Percentiles rank a stretch among this genome's conserved stretches.
phyloP scores from a whole-genome alignment of 2,329 filamentous ascomycete genomes.

The Botrytis squamosa region DNA sequence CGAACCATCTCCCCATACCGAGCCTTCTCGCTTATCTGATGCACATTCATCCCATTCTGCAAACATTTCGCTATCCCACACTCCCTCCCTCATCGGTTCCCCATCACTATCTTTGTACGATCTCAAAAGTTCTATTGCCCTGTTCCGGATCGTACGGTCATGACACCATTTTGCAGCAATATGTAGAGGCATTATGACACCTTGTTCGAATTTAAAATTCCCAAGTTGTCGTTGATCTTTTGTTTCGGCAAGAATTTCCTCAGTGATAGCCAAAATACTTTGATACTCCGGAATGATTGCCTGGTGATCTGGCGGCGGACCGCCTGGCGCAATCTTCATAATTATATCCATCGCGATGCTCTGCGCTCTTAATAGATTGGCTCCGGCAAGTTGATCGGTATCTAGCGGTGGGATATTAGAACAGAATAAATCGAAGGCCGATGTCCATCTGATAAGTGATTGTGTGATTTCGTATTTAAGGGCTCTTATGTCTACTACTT shows the following conservation, averaged over 20 bases:
- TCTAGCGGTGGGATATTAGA: not conserved
- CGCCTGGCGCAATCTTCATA: not conserved
- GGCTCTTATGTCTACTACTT: not conserved
- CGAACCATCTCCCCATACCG: slow-evolving; percentile 6
- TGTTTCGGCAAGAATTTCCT: not conserved
- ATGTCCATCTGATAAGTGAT: not conserved
- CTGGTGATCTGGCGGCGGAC: not conserved
- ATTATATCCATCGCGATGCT: slow-evolving; percentile 6
- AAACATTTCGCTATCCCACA: slow-evolving; percentile 13
- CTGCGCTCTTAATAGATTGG: not conserved
- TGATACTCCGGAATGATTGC: not conserved
- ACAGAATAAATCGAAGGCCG: not conserved
- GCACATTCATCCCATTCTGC: slow-evolving; percentile 10
- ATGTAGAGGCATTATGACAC: slow-evolving; percentile 13
- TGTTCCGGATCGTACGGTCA: not conserved
- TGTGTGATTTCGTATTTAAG: not conserved
- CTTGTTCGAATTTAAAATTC: slow-evolving; percentile 13
- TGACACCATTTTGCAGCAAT: slow-evolving; percentile 10
- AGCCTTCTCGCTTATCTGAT: not conserved
- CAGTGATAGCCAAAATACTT: not conserved
- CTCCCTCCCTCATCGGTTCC: slow-evolving; percentile 14
- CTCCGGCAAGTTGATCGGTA: not conserved
- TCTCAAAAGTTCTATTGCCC: slow-evolving; percentile 6
- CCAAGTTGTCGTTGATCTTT: slow-evolving; percentile 10
- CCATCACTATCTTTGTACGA: slow-evolving; percentile 5